These are phyloP conservation scores for Neopestalotiopsis sp. DNA, from an alignment of 2,329 filamentous ascomycete genomes.

Conservation along the genomic window DNA sequence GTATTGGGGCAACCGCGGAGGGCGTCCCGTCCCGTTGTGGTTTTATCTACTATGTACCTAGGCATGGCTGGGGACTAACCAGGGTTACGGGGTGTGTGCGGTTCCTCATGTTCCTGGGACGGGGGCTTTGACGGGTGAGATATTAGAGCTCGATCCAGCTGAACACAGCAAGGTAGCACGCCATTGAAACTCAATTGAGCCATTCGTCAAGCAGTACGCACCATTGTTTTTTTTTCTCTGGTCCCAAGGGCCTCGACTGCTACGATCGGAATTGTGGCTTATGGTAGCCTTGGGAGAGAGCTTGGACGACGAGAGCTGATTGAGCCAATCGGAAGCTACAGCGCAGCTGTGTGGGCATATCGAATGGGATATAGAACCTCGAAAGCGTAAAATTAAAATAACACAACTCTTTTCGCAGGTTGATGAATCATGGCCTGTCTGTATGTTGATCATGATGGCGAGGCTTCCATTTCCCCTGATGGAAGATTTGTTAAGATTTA, in stretches of 20 bases:
- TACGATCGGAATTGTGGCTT: not conserved
- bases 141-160: not conserved
- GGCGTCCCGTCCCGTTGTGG: constrained; percentile 8
- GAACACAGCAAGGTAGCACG: not conserved
- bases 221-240: not conserved
- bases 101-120: not conserved
- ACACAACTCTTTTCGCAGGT: not conserved
- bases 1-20: not conserved
- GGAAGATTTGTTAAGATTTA: not conserved
- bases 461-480: not conserved
- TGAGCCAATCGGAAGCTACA: not conserved
- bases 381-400: not conserved
- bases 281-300: not conserved
- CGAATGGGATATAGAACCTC: not conserved
- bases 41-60: not conserved
- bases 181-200: constrained; percentile 1
- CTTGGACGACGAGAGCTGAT: not conserved
- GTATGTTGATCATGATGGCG: not conserved
- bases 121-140: not conserved
- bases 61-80: not conserved
- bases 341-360: constrained; percentile 1
- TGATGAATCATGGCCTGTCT: not conserved
- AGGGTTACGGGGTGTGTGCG: not conserved
- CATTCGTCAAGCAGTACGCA: not conserved
- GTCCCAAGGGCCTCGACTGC: not conserved